phyloP scores from a whole-genome alignment of 2,329 filamentous ascomycete genomes.

The Bipolaris bicolor region DNA sequence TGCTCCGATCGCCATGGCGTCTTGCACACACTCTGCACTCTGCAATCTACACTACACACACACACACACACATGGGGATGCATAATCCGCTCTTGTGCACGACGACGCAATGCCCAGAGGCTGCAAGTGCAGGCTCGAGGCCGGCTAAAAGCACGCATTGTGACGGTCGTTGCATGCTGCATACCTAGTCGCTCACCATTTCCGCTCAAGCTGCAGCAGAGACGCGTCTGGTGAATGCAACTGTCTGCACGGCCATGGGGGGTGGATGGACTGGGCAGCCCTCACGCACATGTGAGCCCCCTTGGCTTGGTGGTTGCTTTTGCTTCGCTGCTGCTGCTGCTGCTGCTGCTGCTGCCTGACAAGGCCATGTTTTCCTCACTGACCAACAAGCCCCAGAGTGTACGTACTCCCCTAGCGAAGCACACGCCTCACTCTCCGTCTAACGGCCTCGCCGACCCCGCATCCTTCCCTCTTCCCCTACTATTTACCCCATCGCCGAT shows the following conservation, averaged over 20 bases:
- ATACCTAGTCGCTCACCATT: constrained; percentile 33
- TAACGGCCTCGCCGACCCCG: constrained; percentile 8
- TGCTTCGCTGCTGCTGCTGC: constrained; percentile 7
- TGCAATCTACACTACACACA: neutral
- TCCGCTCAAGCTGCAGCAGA: constrained; percentile 24
- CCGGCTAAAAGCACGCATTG: constrained; percentile 27
- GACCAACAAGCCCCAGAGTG: neutral
- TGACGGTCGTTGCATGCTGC: constrained; percentile 30
- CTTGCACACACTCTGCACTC: neutral
- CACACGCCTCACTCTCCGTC: neutral
- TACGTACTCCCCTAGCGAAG: neutral
- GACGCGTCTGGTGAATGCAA: constrained; percentile 19
- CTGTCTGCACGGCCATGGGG: constrained; percentile 21
- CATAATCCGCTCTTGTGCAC: constrained; percentile 11
- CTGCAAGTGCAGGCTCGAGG: constrained; percentile 15
- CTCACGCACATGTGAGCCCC: constrained; percentile 1
- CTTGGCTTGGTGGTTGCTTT: neutral
- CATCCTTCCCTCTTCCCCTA: constrained; percentile 1
- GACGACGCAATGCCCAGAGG: constrained; percentile 3
- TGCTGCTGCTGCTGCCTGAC: constrained; percentile 12
- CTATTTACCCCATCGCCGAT: constrained; percentile 3
- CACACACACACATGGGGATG: neutral
- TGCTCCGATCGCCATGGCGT: no score
- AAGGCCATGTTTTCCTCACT: constrained; percentile 1
- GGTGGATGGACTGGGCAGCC: constrained; percentile 9